Evolutionary conservation across 495 filamentous ascomycete species (phyloP), one percentile per base, ranked within the genome.

Genomic region (Penicillium silybi): DNA sequence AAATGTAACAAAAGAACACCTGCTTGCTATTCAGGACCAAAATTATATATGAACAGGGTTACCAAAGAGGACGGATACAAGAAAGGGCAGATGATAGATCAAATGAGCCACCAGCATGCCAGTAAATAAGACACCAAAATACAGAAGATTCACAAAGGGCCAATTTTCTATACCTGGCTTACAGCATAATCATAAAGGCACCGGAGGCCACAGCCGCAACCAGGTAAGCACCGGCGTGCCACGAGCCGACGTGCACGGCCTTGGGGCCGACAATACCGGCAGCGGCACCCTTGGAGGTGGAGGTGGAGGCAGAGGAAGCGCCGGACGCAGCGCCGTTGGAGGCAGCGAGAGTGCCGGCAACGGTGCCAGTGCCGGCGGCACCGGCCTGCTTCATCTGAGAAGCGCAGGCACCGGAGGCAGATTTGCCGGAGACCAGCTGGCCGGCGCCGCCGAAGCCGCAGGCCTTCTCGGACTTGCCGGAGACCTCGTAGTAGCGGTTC

Each of bases 181-280:
- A 95, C 68, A 95, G 68, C 58, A 90, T 61, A 48, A 92, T 74
- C 88, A 95, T 91, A 46, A 79, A 83, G 48, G 76, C 80, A 61
- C 88, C 90, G 34, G 85, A 80, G 25, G 82, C 67, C 60, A 84
- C 70, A 22, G 89, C 89, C 27, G 79, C 80, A 35, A 86, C 58
- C 25, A 85, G 62, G 61, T 92, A 95, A 7, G 80, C 74, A 58
- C 86, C 83, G 17, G 92, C 54, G 41, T 80, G 82, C 67, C 88
- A 67, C 52, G 80, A 68, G 27, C 87, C 87, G 50, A 86, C 65
- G 44, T 79, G 71, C 42, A 92, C 75, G 37, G 77, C 60, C 47
- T 80, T 75, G 39, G 80, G 74, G 43, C 70, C 75, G 26, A 79
- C 68, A 39, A 64, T 62, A 19, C 64, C 59, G 37, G 67, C 73